Percentiles rank a stretch among this genome's conserved stretches.
phyloP scores from a whole-genome alignment of 345 rosid species.

The Erucastrum elatum region DNA sequence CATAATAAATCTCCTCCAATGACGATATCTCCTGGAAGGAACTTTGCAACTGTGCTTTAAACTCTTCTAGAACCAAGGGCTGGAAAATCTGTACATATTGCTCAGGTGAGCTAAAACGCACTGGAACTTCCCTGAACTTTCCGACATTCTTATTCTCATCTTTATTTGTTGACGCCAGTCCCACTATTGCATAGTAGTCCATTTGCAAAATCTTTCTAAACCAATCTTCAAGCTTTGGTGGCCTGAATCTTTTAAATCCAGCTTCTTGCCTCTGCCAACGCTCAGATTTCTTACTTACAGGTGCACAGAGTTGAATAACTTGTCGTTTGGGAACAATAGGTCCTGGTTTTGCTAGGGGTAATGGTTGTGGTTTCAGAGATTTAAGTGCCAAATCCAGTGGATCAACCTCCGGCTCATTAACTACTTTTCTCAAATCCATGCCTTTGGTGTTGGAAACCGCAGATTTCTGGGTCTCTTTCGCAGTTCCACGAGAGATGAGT shows the following conservation, averaged over 20 bases:
- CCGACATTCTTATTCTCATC: constrained; percentile 43
- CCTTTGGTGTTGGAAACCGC: constrained; percentile 42
- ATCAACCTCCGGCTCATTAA: constrained; percentile 46
- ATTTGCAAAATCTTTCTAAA: constrained; percentile 82
- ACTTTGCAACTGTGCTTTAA: constrained; percentile 87
- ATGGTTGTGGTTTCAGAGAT: constrained; percentile 46
- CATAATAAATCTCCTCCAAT: constrained; percentile 73
- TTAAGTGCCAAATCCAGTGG: constrained; percentile 52
- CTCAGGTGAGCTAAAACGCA: constrained; percentile 76
- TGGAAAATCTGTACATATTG: constrained; percentile 80
- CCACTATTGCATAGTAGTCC: constrained; percentile 77
- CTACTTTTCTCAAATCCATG: constrained; percentile 53
- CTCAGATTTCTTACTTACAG: constrained; percentile 57
- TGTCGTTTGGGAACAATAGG: constrained; percentile 74
- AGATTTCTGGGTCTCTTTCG: constrained; percentile 38
- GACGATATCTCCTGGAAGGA: constrained; percentile 83
- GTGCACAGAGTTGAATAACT: constrained; percentile 84
- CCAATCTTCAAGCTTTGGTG: constrained; percentile 93
- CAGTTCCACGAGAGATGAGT: constrained; percentile 35
- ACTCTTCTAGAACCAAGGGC: constrained; percentile 94
- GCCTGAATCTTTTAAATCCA: constrained; percentile 74
- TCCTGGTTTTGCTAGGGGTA: constrained; percentile 47
- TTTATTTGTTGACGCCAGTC: constrained; percentile 52
- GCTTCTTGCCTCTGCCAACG: constrained; percentile 53
- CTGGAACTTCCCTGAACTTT: constrained; percentile 80